These are phyloP conservation scores for Fusarium lyarnte DNA, from an alignment of 2,329 filamentous ascomycete genomes.

Conservation along the genomic window DNA sequence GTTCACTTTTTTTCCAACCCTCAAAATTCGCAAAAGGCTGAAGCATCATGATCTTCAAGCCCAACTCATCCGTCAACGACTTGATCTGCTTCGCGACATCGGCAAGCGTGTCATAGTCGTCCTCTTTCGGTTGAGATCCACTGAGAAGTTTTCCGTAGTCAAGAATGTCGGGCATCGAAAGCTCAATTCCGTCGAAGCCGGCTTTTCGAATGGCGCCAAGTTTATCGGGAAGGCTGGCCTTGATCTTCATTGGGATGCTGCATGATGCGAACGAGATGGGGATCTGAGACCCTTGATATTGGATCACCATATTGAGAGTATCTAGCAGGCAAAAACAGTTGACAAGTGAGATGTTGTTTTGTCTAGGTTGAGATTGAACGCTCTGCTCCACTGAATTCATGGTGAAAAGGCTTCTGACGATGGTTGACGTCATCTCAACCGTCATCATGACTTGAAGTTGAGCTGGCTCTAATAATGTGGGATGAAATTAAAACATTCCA, in stretches of 20 bases:
- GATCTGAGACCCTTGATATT: conserved; percentile 1
- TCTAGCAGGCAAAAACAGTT: fast-evolving
- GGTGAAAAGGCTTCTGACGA: not conserved
- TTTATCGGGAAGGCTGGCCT: conserved; percentile 66
- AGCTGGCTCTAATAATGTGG: fast-evolving
- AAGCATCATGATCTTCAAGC: conserved; percentile 73
- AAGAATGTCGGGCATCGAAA: conserved; percentile 78
- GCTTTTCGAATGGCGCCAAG: conserved; percentile 70
- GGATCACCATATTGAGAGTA: not conserved
- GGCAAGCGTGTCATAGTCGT: conserved; percentile 69
- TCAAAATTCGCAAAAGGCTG: conserved; percentile 83
- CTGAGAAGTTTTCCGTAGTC: conserved; percentile 65
- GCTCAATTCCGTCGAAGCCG: conserved; percentile 75
- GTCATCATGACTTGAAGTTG: conserved; percentile 1
- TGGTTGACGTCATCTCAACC: conserved; percentile 20
- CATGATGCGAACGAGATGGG: conserved; percentile 60
- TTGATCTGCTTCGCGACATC: conserved; percentile 64
- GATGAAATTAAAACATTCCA: not conserved
- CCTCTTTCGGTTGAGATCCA: conserved; percentile 59
- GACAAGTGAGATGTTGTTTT: not conserved
- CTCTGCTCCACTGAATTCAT: not conserved
- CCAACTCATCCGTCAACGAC: conserved; percentile 61
- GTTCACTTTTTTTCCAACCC: conserved; percentile 67
- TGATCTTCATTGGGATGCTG: conserved; percentile 59
- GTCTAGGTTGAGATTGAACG: no score